A percentile compares a stretch with the other conserved stretches of the same genome.
phyloP scores from a whole-genome alignment of 495 filamentous ascomycete genomes.

The Aspergillus baeticus region DNA sequence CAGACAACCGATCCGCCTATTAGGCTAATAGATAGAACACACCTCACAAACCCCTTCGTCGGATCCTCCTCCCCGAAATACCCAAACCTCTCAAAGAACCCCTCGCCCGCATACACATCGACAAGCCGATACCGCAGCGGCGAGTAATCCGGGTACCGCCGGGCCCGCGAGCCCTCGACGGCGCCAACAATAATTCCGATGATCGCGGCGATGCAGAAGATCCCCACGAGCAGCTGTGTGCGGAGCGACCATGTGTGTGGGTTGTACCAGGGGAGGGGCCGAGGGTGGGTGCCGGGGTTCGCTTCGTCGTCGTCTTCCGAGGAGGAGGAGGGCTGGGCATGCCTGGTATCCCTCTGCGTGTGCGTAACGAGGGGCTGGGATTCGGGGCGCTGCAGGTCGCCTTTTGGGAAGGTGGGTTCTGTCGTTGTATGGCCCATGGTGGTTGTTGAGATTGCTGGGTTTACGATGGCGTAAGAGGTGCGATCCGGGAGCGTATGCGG shows the following conservation, averaged over 20 bases:
- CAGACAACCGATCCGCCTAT: too few relatives aligned
- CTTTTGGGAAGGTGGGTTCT: too few relatives aligned
- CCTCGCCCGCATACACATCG: slow-evolving; percentile 47
- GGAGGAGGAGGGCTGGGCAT: too few relatives aligned
- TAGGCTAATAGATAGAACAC: slow-evolving; percentile 14
- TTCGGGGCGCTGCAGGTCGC: too few relatives aligned
- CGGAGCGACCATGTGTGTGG: slow-evolving; percentile 50
- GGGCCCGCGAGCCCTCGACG: slow-evolving; percentile 45
- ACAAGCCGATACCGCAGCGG: slow-evolving; percentile 48
- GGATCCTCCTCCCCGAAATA: slow-evolving; percentile 55
- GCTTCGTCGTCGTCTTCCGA: too few relatives aligned
- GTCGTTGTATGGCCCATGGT: too few relatives aligned
- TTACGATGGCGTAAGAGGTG: too few relatives aligned
- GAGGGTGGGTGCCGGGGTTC: too few relatives aligned
- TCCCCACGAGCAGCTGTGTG: slow-evolving; percentile 37
- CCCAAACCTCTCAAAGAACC: slow-evolving; percentile 53
- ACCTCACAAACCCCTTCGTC: slow-evolving; percentile 52
- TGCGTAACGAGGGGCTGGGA: too few relatives aligned
- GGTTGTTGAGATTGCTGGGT: too few relatives aligned
- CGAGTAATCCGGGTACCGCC: slow-evolving; percentile 54
- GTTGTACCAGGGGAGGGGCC: slow-evolving; percentile 40
- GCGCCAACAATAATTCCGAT: slow-evolving; percentile 55
- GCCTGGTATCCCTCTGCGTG: too few relatives aligned
- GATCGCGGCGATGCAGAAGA: slow-evolving; percentile 38
- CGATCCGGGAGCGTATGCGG: too few relatives aligned